Conservation (phyloP, 768 basidiomycete genomes). For the Rhodotorula babjevae region DNA sequence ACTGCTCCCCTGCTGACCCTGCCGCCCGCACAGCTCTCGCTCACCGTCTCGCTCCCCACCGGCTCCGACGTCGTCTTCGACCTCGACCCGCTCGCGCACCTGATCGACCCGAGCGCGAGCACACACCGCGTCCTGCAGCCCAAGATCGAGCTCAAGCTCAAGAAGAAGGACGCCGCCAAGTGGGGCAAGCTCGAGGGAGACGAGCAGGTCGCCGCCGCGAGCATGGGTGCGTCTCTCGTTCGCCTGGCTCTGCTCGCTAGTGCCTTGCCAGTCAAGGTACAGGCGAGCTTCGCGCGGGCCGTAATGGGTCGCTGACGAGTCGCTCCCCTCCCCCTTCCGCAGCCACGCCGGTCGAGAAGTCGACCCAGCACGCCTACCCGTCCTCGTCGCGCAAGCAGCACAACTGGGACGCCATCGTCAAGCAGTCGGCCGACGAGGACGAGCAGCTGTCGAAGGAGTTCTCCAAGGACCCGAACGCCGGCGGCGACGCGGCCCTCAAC, state of each 20-base stretch:
- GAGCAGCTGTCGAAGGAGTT: constrained; percentile 51
- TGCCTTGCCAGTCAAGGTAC: neutral
- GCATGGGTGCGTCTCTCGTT: constrained; percentile 21
- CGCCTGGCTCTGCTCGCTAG: neutral
- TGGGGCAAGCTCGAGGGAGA: constrained; percentile 77
- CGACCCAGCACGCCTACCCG: constrained; percentile 48
- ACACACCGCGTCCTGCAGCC: constrained; percentile 70
- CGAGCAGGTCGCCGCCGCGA: constrained; percentile 41
- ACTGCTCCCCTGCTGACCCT: no score
- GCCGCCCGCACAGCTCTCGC: constrained; percentile 28
- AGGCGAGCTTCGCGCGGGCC: neutral
- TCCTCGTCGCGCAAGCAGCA: constrained; percentile 54
- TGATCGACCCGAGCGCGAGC: constrained; percentile 64
- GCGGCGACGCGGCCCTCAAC: constrained; percentile 81
- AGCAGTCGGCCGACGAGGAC: constrained; percentile 65
- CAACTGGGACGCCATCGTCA: constrained; percentile 84
- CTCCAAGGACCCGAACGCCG: constrained; percentile 75
- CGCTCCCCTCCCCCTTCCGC: constrained; percentile 35
- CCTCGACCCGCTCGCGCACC: constrained; percentile 74
- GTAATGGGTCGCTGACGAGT: constrained; percentile 1
- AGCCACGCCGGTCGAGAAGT: constrained; percentile 44
- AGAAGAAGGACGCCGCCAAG: constrained; percentile 59
- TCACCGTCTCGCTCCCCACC: constrained; percentile 38
- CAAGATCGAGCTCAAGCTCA: constrained; percentile 79
- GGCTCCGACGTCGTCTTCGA: constrained; percentile 40